These are phyloP conservation scores for Chlorella sp. DNA, from an alignment of 139 green algal species.

Conservation along the genomic window DNA sequence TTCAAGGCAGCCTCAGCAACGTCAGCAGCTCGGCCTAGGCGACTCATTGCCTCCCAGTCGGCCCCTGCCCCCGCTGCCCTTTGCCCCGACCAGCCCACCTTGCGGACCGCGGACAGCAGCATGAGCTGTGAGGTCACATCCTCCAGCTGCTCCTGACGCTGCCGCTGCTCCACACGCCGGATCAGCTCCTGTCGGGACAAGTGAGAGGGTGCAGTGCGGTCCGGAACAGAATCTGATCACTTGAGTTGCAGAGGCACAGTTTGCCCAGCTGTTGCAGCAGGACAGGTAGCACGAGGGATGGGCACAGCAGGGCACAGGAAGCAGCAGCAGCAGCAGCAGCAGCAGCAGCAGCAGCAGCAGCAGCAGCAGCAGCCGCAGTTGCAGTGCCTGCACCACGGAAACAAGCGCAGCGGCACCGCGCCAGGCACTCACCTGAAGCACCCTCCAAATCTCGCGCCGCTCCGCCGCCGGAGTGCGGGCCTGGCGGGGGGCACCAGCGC, in stretches of 20 bases:
- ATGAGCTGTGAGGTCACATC: constrained; percentile 30
- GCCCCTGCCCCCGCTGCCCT: too few relatives aligned
- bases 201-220: too few relatives aligned
- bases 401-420: too few relatives aligned
- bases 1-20: too few relatives aligned
- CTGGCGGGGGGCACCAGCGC: not conserved
- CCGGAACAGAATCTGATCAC: too few relatives aligned
- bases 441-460: constrained; percentile 22
- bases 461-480: not conserved
- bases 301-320: too few relatives aligned
- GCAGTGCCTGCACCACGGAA: not conserved
- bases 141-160: constrained; percentile 17
- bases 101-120: constrained; percentile 33
- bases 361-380: not conserved
- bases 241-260: too few relatives aligned
- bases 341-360: too few relatives aligned
- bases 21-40: too few relatives aligned
- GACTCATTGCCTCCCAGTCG: too few relatives aligned
- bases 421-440: not conserved
- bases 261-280: too few relatives aligned
- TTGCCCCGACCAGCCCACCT: not conserved
- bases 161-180: not conserved
- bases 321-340: not conserved
- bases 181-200: not conserved
- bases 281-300: too few relatives aligned